These are phyloP conservation scores for Mycosphaerella arachidis DNA, from an alignment of 2,329 filamentous ascomycete species.

Conservation along the genomic window DNA sequence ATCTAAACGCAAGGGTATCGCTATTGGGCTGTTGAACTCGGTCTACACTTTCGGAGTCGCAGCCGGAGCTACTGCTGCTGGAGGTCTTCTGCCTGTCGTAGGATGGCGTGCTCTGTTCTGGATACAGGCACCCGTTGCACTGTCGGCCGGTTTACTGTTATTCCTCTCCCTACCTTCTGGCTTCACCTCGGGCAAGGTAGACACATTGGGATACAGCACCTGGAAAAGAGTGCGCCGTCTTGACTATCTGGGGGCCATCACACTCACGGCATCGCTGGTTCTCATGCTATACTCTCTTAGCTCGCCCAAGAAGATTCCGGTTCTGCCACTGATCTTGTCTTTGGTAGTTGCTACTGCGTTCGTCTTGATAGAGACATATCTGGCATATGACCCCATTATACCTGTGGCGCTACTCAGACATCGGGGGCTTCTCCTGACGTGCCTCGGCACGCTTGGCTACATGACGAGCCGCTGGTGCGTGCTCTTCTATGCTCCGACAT, in stretches of 20 bases:
- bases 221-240: conserved; percentile 57
- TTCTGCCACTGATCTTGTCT: conserved; percentile 58
- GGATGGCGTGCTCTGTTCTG: conserved; percentile 76
- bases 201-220: conserved; percentile 30
- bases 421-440: conserved; percentile 67
- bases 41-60: conserved; percentile 68
- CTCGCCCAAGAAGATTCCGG: conserved; percentile 56
- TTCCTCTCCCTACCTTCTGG: conserved; percentile 60
- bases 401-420: conserved; percentile 66
- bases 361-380: conserved; percentile 57
- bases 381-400: conserved; percentile 67
- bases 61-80: conserved; percentile 66
- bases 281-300: conserved; percentile 68
- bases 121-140: conserved; percentile 61
- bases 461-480: conserved; percentile 80
- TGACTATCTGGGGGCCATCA: conserved; percentile 68
- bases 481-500: conserved; percentile 76
- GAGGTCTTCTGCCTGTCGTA: conserved; percentile 56
- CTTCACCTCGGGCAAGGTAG: conserved; percentile 29
- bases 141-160: conserved; percentile 59
- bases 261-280: conserved; percentile 61
- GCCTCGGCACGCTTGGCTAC: conserved; percentile 67
- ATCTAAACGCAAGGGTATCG: conserved; percentile 64
- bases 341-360: conserved; percentile 54
- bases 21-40: conserved; percentile 69